A percentile compares a stretch with the other conserved stretches of the same genome.
phyloP scores from a whole-genome alignment of 2,329 filamentous ascomycete species.

The Tolypocladium sp. region DNA sequence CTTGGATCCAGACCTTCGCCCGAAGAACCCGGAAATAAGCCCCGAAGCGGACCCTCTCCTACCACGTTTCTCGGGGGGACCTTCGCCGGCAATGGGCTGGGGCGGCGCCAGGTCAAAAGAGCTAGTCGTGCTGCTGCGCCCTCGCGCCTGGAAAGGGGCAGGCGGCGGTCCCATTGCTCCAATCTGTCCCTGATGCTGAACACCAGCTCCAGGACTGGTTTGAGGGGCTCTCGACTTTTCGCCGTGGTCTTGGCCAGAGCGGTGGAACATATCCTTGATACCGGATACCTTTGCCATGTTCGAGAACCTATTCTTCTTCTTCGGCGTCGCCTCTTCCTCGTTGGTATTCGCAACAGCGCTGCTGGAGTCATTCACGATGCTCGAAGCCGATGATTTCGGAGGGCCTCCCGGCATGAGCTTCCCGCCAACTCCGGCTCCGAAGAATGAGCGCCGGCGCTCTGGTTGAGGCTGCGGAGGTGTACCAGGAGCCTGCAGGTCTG shows the following conservation, averaged over 20 bases:
- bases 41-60: constrained; percentile 20
- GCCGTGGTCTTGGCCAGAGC: constrained; percentile 9
- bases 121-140: constrained; percentile 13
- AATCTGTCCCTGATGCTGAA: neutral
- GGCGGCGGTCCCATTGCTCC: constrained; percentile 5
- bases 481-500: constrained; percentile 6
- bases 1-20: constrained; percentile 11
- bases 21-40: constrained; percentile 19
- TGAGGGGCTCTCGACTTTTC: neutral
- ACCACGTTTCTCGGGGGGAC: constrained; percentile 11
- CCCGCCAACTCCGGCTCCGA: constrained; percentile 18
- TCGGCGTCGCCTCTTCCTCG: constrained; percentile 5
- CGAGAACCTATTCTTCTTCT: constrained; percentile 41
- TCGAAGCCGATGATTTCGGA: constrained; percentile 14
- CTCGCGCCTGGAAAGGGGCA: constrained; percentile 7
- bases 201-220: neutral
- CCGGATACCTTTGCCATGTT: constrained; percentile 22
- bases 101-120: constrained; percentile 10
- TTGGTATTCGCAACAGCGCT: constrained; percentile 1
- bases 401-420: constrained; percentile 8
- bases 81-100: constrained; percentile 1
- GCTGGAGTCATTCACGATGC: constrained; percentile 10
- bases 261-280: constrained; percentile 17
- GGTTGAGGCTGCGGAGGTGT: constrained; percentile 12
- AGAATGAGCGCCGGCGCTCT: constrained; percentile 30